Conservation (phyloP, 1,284 basidiomycete species). For the Puccinia sorghi region DNA sequence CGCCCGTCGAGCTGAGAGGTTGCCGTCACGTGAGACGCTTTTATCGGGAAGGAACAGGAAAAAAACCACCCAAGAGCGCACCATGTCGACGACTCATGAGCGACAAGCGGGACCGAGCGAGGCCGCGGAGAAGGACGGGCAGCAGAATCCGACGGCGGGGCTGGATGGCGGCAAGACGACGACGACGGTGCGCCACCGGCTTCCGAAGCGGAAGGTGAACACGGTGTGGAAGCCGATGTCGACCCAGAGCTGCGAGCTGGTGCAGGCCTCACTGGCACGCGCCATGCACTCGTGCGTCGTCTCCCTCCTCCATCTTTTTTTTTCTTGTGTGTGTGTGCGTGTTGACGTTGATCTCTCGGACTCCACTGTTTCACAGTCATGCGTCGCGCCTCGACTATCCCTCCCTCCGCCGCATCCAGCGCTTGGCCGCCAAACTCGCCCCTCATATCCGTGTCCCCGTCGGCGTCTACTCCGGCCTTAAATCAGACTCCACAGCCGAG, state of each 20-base stretch:
- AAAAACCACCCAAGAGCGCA: no score
- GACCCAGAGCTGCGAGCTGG: constrained; percentile 23
- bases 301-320: no score
- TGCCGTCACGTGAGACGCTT: no score
- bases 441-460: constrained; percentile 36
- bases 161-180: not conserved
- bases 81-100: no score
- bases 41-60: no score
- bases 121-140: no score
- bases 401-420: constrained; percentile 18
- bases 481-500: not conserved
- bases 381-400: constrained; percentile 8
- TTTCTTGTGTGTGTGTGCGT: not conserved
- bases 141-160: no score
- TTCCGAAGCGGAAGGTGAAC: constrained; percentile 36
- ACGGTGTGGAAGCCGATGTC: constrained; percentile 46
- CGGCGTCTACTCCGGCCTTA: constrained; percentile 39
- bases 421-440: not conserved
- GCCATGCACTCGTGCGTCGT: constrained; percentile 13
- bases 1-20: no score
- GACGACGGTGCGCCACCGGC: constrained; percentile 31
- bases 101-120: no score
- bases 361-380: no score
- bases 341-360: no score
- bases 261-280: constrained; percentile 14